Evolutionary conservation across 2,329 filamentous ascomycete genomes (phyloP).

Genomic region (Rutstroemia sp.): DNA sequence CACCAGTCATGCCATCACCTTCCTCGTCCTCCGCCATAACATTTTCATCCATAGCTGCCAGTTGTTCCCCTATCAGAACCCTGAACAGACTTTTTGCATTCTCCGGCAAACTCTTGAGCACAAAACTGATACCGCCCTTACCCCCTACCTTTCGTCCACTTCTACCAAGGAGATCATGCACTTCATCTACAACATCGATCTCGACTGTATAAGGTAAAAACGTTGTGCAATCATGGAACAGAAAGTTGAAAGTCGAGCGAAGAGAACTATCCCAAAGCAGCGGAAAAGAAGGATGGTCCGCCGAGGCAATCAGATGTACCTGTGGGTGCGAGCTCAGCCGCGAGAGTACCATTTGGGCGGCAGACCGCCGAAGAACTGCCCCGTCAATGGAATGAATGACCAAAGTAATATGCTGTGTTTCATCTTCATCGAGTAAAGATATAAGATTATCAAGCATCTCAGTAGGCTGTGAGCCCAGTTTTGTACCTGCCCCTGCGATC

Average conservation of each 20-base stretch:
- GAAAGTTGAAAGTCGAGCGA: slow-evolving; percentile 75
- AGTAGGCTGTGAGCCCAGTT: slow-evolving; percentile 45
- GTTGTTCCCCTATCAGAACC: slow-evolving; percentile 75
- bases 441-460: slow-evolving; percentile 63
- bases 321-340: slow-evolving; percentile 66
- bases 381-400: slow-evolving; percentile 86
- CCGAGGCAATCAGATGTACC: slow-evolving; percentile 69
- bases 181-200: slow-evolving; percentile 79
- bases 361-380: slow-evolving; percentile 61
- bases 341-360: slow-evolving; percentile 65
- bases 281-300: slow-evolving; percentile 80
- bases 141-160: slow-evolving; percentile 75
- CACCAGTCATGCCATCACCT: slow-evolving; percentile 24
- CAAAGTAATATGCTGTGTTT: slow-evolving; percentile 48
- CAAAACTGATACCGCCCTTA: slow-evolving; percentile 85
- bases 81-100: slow-evolving; percentile 85
- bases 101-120: slow-evolving; percentile 82
- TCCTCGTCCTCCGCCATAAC: slow-evolving; percentile 36
- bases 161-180: slow-evolving; percentile 78
- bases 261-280: slow-evolving; percentile 84
- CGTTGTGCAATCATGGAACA: slow-evolving; percentile 92
- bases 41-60: slow-evolving; percentile 56
- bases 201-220: slow-evolving; percentile 69
- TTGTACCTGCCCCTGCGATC: slow-evolving; percentile 38
- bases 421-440: slow-evolving; percentile 47